A percentile compares a stretch with the other conserved stretches of the same genome.
Evolutionary conservation across 371 early-diverging fungal genomes (phyloP).

Genomic region (Mucor piriformis): DNA sequence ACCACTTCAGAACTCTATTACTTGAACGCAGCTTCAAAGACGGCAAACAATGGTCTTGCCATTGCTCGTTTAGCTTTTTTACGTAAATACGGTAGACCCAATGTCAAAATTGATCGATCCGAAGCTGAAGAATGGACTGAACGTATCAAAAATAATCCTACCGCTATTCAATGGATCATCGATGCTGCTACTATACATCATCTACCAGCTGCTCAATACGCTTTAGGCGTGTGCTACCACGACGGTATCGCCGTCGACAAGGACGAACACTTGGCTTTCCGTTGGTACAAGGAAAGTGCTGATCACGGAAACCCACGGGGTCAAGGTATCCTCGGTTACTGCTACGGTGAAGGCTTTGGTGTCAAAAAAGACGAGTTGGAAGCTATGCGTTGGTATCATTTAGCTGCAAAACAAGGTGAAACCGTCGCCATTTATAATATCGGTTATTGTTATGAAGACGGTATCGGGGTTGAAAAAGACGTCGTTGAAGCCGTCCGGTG

Average conservation of each 20-base stretch:
- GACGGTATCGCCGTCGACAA: slow-evolving; percentile 62
- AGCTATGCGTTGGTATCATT: slow-evolving; percentile 74
- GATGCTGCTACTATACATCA: slow-evolving; percentile 52
- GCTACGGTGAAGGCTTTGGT: slow-evolving; percentile 83
- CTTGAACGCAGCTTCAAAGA: slow-evolving; percentile 38
- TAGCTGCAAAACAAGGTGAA: slow-evolving; percentile 64
- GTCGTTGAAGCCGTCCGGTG: slow-evolving; percentile 69
- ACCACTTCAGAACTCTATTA: slow-evolving; percentile 59
- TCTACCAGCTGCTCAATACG: slow-evolving; percentile 48
- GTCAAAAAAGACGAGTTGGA: slow-evolving; percentile 64
- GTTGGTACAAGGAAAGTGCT: slow-evolving; percentile 61
- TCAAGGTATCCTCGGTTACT: slow-evolving; percentile 70
- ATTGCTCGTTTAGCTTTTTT: slow-evolving; percentile 66
- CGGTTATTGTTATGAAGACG: slow-evolving; percentile 85
- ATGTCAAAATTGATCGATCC: slow-evolving; percentile 64
- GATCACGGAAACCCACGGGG: slow-evolving; percentile 64
- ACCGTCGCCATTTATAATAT: slow-evolving; percentile 81
- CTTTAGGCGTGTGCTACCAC: slow-evolving; percentile 70
- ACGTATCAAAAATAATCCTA: slow-evolving; percentile 24
- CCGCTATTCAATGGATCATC: slow-evolving; percentile 59
- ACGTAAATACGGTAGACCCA: slow-evolving; percentile 72
- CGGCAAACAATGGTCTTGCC: slow-evolving; percentile 60
- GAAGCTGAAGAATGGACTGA: slow-evolving; percentile 68
- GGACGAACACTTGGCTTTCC: slow-evolving; percentile 57
- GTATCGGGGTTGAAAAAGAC: slow-evolving; percentile 73